Evolutionary conservation across 495 filamentous ascomycete genomes (phyloP), one percentile per base, ranked within the genome.

Genomic region (Lichenothelia convexa): DNA sequence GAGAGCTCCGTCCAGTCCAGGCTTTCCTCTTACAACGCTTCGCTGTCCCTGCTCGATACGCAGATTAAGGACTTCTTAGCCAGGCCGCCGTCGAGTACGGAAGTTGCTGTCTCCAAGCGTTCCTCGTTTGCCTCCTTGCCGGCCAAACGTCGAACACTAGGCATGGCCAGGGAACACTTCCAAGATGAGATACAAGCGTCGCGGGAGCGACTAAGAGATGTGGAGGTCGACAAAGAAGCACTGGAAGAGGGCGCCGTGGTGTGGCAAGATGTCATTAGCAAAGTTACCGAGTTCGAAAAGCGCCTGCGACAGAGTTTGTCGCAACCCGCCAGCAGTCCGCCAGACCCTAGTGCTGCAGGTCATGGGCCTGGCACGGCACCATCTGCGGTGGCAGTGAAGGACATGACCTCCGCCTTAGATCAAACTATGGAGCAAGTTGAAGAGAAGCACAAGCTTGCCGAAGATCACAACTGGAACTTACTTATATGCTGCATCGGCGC

Each of bases 401-500:
- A 50, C 11, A 66, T 76, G 30, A 50, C 73, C 17, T 53, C 55
- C 23, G 63, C 67, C 11, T 66, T 87, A 48, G 64, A 72, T 30
- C 44, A 49, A 5, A 70, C 69, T 15, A 64, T 78, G 26, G 34
- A 41, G 3, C 62, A 65, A 8, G 50, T 93, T n/a, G 70, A 77
- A 36, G 56, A 63, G 23, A 65, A 63, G 5, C 48, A 77, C n/a
- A 63, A 67, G 12, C 55, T 66, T 22, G 78, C 75, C 0, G 64
- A 77, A 36, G 63, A 67, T 3, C 68, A 67, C 37, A 68, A 73
- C 5, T 97, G 89, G 89, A 94, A 80, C 27, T 56, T 95, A 18
- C 62, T 97, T 18, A 70, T 93, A 17, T 87, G 78, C 39, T 85
- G 80, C 39, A 75, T 94, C 40, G 78, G 84, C 3, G 82, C 89